Evolutionary conservation across 306 rosid species (phyloP), one percentile per base, ranked within the genome.

Genomic region (Trichosanthes truncata): DNA sequence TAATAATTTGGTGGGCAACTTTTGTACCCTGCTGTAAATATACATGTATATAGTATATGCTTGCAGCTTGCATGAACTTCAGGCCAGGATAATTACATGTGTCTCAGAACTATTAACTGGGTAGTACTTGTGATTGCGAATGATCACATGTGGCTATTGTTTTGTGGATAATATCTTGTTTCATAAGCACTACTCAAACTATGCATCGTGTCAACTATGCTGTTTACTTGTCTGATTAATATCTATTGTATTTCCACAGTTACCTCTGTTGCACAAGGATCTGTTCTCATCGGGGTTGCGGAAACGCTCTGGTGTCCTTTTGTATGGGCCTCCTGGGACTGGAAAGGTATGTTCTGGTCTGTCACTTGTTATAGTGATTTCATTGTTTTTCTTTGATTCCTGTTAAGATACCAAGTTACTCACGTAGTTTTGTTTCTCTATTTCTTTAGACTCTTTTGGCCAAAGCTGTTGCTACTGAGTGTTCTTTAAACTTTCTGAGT

Each of bases 391-490:
- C 36, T 63, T 52, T 43, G 29, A n/a, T 46, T 72, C 40, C 43
- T 61, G 40, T 61, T 77, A 77, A 66, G 63, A 7, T 9, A 59
- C 74, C 84, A 52, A 77, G 25, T 61, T 46, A 43, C 79, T 69
- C 45, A 48, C 48, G 38, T 36, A 6, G n/a, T 31, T 81, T 52
- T 80, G 76, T 59, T 67, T 80, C 49, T 71, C 81, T 76, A 67
- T 73, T 52, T 81, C 75, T 35, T 53, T 85, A 93, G 99, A 93
- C 99, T 59, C 84, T 95, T 80, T 85, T 95, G 81, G 99, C 97
- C 83, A 95, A 95, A 91, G 99, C 97, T 78, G 97, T 95, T 84
- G 99, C 99, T 68, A 93, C 99, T 5, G 96, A 93, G 84, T 95
- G 99, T 63, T 93, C 97, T 81, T 88, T 95, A 82, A 95, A 95